phyloP scores from a whole-genome alignment of 2,329 filamentous ascomycete genomes.

The Fusarium equiseti region DNA sequence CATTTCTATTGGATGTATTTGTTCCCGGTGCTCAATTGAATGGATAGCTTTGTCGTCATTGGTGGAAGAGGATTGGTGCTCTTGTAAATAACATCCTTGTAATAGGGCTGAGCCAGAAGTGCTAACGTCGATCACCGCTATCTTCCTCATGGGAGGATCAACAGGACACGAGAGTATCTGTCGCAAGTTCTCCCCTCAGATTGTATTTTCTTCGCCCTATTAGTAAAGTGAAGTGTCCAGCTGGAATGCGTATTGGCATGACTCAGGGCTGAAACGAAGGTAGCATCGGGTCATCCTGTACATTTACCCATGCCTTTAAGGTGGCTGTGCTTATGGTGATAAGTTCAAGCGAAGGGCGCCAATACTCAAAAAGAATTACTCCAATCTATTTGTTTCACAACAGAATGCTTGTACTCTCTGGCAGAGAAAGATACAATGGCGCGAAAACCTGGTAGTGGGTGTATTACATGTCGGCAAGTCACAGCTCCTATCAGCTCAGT shows the following conservation, averaged over 20 bases:
- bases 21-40: background rate
- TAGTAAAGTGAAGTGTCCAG: no score
- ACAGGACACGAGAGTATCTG: background rate
- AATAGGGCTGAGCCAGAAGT: constrained; percentile 5
- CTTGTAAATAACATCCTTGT: background rate
- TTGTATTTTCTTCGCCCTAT: background rate
- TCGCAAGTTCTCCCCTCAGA: no score
- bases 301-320: background rate
- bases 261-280: background rate
- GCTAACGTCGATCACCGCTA: constrained; percentile 3
- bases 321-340: constrained; percentile 30
- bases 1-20: background rate
- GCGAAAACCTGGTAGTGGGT: constrained; percentile 44
- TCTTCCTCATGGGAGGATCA: background rate
- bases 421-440: constrained; percentile 20
- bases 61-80: constrained; percentile 1
- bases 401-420: background rate
- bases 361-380: background rate
- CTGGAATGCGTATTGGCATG: background rate
- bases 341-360: background rate
- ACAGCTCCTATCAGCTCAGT: fast-evolving
- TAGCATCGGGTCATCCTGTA: constrained; percentile 8
- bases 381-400: background rate
- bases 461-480: constrained; percentile 46
- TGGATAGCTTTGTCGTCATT: background rate